Base-by-base conservation (phyloP, 2,329 filamentous ascomycete genomes). In the Colletotrichum shisoi region DNA sequence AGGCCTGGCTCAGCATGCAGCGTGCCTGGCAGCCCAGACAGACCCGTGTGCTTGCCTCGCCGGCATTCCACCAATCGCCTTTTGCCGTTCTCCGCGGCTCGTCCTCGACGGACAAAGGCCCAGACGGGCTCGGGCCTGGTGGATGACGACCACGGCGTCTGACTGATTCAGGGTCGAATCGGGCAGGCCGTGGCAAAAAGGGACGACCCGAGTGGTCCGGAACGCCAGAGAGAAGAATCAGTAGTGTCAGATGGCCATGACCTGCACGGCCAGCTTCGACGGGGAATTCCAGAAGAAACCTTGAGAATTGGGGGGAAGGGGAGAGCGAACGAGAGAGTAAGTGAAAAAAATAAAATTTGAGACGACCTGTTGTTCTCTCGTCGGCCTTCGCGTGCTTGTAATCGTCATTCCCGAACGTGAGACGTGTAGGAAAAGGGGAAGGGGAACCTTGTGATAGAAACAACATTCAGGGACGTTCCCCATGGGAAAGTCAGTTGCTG, bases 101-200 rank as follows among this genome's bases (percentile, higher is more conserved):
- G 42, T 9, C 60, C 37, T 46, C 27, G 48, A n/a, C 19, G 46
- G 44, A 56, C 64, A 67, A 67, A 67, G 61, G 24, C 34, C 48
- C 61, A 64, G 54, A 27, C 42, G 48, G 42, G 56, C 54, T 67
- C 61, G 61, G 61, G 49, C 42, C 42, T 37, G 17, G 21, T 27
- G 21, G 27, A n/a, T 13, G 56, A n/a, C 8, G 34, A 19, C 51
- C 12, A 21, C 61, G 54, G 24, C 46, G 46, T 59, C 56, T 64
- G 54, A 67, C 49, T 64, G 64, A 67, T 51, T 58, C 66, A 57
- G 48, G 66, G 19, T 46, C 57, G 42, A 68, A 53, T 70, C 71
- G 71, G 71, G 57, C 63, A 65, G 65, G 63, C 71, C 71, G 71
- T 71, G 70, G 70, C 71, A 66, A 57, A 59, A 57, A 51, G 56